Base-by-base conservation (phyloP, 345 rosid genomes). In the Citrus reticulata region DNA sequence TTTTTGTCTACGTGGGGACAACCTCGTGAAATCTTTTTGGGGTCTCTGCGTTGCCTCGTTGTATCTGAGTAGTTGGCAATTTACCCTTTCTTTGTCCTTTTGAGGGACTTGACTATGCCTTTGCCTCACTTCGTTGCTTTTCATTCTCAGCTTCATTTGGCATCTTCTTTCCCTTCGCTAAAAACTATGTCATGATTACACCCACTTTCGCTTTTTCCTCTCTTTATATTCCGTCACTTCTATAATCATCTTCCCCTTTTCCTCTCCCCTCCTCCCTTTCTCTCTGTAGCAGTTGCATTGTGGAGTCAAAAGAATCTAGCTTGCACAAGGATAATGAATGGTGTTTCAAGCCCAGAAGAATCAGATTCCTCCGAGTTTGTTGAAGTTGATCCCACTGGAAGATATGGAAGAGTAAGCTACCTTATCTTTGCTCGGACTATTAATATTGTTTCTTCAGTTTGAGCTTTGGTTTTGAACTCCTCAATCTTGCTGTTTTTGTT, bases 351-450 rank as follows among this genome's bases (percentile, higher is more conserved):
- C 25, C 75, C 75, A 69, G 89, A 79, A 76, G 89, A 79, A 76
- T 29, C 76, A 10, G 89, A 87, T 78, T 81, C n/a, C 82, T 86
- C 86, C 69, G 97, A 86, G 76, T 94, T 90, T 81, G 95, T 89
- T 81, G 99, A 97, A 85, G 89, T 89, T 84, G 99, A 97, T 89
- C 99, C 98, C 72, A 87, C 98, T 16, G 99, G 99, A 85, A 94
- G 99, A 97, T 97, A 97, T 86, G 98, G 99, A 88, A 91, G 99
- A 88, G 99, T 87, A 40, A 37, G 72, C 77, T 9, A 69, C 76
- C 77, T 57, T 14, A 13, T 51, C 29, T 57, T 63, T 46, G 49
- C 17, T 73, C 39, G 32, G 39, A 22, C 29, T 16, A 54, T 54
- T 54, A 54, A 16, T 54, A 19, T 11, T 22, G 9, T 30, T 58